Evolutionary conservation across 1,284 basidiomycete genomes (phyloP).

Genomic region (Cutaneotrichosporon sp.): DNA sequence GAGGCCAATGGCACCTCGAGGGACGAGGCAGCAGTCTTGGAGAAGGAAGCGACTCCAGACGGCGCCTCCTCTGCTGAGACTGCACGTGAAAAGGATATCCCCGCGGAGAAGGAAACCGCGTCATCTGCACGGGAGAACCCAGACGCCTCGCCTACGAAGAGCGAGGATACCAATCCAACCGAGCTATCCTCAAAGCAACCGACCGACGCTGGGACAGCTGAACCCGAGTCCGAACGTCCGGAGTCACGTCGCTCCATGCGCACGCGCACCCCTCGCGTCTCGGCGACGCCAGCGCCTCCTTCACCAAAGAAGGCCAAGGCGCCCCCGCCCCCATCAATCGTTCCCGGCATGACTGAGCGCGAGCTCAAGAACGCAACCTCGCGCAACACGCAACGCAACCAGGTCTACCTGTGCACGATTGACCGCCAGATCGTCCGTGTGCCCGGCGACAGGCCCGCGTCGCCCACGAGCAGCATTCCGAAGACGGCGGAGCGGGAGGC

Average conservation of each 20-base stretch:
- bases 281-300: background rate
- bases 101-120: too few relatives aligned
- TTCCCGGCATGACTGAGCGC: slow-evolving; percentile 37
- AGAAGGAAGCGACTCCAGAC: too few relatives aligned
- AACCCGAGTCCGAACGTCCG: background rate
- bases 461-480: slow-evolving; percentile 67
- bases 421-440: slow-evolving; percentile 58
- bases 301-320: slow-evolving; percentile 9
- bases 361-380: slow-evolving; percentile 40
- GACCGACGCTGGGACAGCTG: background rate
- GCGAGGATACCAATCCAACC: background rate
- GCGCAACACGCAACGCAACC: slow-evolving; percentile 41
- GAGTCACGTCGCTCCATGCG: slow-evolving; percentile 7
- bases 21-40: too few relatives aligned
- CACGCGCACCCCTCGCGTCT: background rate
- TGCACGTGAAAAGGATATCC: too few relatives aligned
- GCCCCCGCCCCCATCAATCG: slow-evolving; percentile 10
- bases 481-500: slow-evolving; percentile 66
- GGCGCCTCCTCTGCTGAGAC: too few relatives aligned
- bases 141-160: too few relatives aligned
- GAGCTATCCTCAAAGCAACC: background rate
- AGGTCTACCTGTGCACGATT: slow-evolving; percentile 46
- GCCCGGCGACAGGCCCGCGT: slow-evolving; percentile 67
- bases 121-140: too few relatives aligned
- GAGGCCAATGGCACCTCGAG: too few relatives aligned